Evolutionary conservation across 2,329 filamentous ascomycete species (phyloP), one percentile per base, ranked within the genome.

Genomic region (Elsinoe australis): DNA sequence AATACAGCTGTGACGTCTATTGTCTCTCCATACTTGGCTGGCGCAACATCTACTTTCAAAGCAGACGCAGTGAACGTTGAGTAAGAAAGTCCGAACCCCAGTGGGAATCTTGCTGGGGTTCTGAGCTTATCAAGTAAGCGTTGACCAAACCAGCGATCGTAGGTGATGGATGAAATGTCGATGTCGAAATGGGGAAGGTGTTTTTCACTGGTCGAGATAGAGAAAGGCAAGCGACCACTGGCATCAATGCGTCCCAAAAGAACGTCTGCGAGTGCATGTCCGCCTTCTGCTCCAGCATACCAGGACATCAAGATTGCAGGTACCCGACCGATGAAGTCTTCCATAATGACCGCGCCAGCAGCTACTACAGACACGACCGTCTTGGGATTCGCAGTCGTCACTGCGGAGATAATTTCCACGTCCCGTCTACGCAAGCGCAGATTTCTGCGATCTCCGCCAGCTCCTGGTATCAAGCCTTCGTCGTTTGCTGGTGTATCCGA

Each of bases 71-170:
- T 14, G 17, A n/a, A 35, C 7, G 33, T 35, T 6, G 33, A 7
- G 33, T 51, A 51, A 8, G 41, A 44, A 19, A 51, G 49, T 1
- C 49, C 49, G 8, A 41, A 51, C 5, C 49, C 49, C 7, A 55
- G 47, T 2, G 54, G 49, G 34, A 49, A 54, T 3, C 35, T 36
- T 7, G 54, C 52, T 17, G 44, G 59, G 53, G 52, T 52, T 9
- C 50, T 48, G 9, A 56, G 47, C 35, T 53, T 55, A 44, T 60
- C 58, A 5, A 61, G 50, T 9, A 58, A 39, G 19, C 54, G 49
- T 28, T 60, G 58, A 9, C 59, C 58, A 45, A 52, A 57, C 55
- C 57, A 59, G 2, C 54, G 53, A 38, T 59, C 53, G 14, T 59
- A 59, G 10, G 33, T 24, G 17, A 58, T 56, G 14, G 49, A 47